Conservation (phyloP, 2,329 filamentous ascomycete species). For the Tolypocladium paradoxum region DNA sequence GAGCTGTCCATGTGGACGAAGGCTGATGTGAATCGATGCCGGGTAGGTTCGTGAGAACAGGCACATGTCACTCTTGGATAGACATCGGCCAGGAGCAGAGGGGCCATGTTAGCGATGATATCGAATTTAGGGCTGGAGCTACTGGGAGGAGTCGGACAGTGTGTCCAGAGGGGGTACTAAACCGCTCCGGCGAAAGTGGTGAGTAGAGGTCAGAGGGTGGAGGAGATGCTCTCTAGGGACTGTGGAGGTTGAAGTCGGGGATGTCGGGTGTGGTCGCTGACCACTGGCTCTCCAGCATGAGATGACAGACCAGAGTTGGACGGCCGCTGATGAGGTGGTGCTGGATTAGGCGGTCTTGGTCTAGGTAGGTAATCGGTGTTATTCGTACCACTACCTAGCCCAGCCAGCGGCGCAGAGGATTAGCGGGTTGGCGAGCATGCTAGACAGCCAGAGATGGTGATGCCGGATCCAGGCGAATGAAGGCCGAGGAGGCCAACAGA, state of each 20-base stretch:
- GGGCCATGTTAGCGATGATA: not conserved
- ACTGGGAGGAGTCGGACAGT: not conserved
- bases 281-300: not conserved
- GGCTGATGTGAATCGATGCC: not conserved
- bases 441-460: not conserved
- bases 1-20: not conserved
- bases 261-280: not conserved
- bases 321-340: not conserved
- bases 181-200: not conserved
- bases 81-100: too few species aligned
- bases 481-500: not conserved
- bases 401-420: not conserved
- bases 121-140: not conserved
- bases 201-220: not conserved
- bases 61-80: not conserved
- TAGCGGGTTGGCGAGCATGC: not conserved
- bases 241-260: not conserved
- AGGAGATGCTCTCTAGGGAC: not conserved
- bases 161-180: not conserved
- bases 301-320: not conserved
- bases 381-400: not conserved
- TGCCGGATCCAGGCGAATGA: not conserved
- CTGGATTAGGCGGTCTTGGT: not conserved
- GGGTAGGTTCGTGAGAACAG: not conserved
- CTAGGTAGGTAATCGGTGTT: too few species aligned